Evolutionary conservation across 2,329 filamentous ascomycete genomes (phyloP), one percentile per base, ranked within the genome.

Genomic region (Diplodia intermedia): DNA sequence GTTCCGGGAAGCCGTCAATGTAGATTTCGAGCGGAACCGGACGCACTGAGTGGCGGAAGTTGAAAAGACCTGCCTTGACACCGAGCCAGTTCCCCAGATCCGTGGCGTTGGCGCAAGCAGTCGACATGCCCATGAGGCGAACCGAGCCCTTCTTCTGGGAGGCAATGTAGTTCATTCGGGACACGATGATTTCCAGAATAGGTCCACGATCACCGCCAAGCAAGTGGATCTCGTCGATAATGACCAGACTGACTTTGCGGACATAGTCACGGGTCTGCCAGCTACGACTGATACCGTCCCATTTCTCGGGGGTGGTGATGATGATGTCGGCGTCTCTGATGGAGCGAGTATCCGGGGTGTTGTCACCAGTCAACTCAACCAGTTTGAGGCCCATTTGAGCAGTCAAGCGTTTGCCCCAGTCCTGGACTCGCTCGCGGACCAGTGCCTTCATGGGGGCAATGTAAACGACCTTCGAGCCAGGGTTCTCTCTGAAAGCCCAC

Each of bases 401-500:
- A 0, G 93, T 92, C 40, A 99, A 86, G 18, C 95, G 89, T 69
- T 87, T 87, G 14, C 91, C 88, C 96, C 95, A 99, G 76, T 99
- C 96, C 75, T 97, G 91, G 31, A 99, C 94, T 80, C 95, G 89
- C 79, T 99, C 95, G 3, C 95, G 92, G 23, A 99, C 95, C 38
- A 99, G 88, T 0, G 96, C 96, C 80, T 99, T 99, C 96, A 99
- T 99, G 0, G 96, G 96, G 2, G 95, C 95, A 76, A 99, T 98
- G 78, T 99, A 99, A 14, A 99, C 95, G 2, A 99, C 94, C 81
- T 99, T 99, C 3, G 93, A 97, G 3, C 94, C 93, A 1, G 95
- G 95, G 62, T 91, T 90, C 77, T 97, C 94, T 15, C 94, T 89
- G 81, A 99, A 98, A 2, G 95, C 94, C 93, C 94, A 97, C 96